Conservation (phyloP, 2,329 filamentous ascomycete species). For the Cladosporium sp. region DNA sequence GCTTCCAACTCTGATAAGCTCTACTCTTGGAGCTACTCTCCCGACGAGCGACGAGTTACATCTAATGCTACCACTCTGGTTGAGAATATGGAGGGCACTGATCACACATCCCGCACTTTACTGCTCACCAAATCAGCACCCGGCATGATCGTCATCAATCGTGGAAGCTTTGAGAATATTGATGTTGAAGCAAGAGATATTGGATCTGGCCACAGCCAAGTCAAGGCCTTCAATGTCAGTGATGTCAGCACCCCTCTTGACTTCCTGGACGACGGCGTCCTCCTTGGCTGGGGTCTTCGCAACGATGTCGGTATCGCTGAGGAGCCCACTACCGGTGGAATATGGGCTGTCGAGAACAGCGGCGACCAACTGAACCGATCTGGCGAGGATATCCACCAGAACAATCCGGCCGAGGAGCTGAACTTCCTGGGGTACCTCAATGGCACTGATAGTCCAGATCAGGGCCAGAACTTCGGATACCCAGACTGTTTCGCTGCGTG, state of each 20-base stretch:
- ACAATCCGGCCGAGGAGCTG: slow-evolving; percentile 59
- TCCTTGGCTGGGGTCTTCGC: slow-evolving; percentile 67
- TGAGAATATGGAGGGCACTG: slow-evolving; percentile 60
- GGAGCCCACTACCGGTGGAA: slow-evolving; percentile 53
- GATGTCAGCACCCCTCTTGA: slow-evolving; percentile 41
- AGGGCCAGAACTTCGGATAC: slow-evolving; percentile 67
- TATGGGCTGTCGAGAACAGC: slow-evolving; percentile 67
- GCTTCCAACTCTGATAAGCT: slow-evolving; percentile 60
- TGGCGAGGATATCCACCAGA: slow-evolving; percentile 41
- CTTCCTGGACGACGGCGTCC: slow-evolving; percentile 53
- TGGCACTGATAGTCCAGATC: slow-evolving; percentile 43
- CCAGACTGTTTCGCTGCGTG: slow-evolving; percentile 69
- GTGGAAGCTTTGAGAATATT: slow-evolving; percentile 64
- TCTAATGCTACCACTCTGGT: slow-evolving; percentile 57
- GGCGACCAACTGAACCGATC: slow-evolving; percentile 58
- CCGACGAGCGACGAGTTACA: slow-evolving; percentile 40
- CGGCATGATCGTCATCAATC: slow-evolving; percentile 62
- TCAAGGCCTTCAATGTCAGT: slow-evolving; percentile 61
- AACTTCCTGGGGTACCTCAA: slow-evolving; percentile 69
- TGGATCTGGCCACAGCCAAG: slow-evolving; percentile 62
- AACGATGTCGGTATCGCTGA: slow-evolving; percentile 73
- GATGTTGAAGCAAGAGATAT: slow-evolving; percentile 56
- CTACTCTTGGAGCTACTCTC: slow-evolving; percentile 62
- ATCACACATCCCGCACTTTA: slow-evolving; percentile 67
- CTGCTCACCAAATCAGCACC: slow-evolving; percentile 58